phyloP scores from a whole-genome alignment of 805 yeast genomes.

The Wickerhamiella qilinensis region DNA sequence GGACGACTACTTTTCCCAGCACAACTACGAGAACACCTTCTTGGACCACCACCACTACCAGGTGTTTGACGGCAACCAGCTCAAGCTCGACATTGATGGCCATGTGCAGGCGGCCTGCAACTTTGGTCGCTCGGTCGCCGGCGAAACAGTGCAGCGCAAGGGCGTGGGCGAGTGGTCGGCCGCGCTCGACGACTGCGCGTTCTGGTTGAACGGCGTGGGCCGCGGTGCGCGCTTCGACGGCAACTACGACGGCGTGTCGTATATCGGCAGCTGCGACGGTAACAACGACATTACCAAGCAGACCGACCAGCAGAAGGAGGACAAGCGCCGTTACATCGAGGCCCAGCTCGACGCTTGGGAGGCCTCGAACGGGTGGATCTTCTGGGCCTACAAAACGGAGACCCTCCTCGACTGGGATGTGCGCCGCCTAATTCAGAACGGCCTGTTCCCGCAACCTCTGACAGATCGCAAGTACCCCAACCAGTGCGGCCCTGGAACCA shows the following conservation, averaged over 20 bases:
- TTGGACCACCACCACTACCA: constrained; percentile 84
- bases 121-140: constrained; percentile 28
- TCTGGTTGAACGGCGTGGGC: constrained; percentile 75
- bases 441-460: constrained; percentile 67
- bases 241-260: constrained; percentile 27
- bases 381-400: constrained; percentile 89
- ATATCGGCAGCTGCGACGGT: constrained; percentile 45
- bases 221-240: constrained; percentile 69
- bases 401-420: constrained; percentile 70
- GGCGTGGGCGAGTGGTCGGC: constrained; percentile 78
- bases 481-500: constrained; percentile 33
- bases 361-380: constrained; percentile 61
- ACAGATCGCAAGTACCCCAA: constrained; percentile 46
- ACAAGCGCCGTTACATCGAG: constrained; percentile 57
- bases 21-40: constrained; percentile 43
- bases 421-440: constrained; percentile 37
- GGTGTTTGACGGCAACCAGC: constrained; percentile 52
- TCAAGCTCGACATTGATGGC: constrained; percentile 39
- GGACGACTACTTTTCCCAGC: constrained; percentile 31
- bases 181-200: constrained; percentile 77
- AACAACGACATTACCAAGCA: constrained; percentile 34
- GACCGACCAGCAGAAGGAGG: constrained; percentile 36
- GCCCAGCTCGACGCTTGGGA: constrained; percentile 79
- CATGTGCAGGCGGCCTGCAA: constrained; percentile 39
- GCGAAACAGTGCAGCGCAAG: constrained; percentile 48